Evolutionary conservation across 1,284 basidiomycete species (phyloP).

Genomic region (Trametes sp.): DNA sequence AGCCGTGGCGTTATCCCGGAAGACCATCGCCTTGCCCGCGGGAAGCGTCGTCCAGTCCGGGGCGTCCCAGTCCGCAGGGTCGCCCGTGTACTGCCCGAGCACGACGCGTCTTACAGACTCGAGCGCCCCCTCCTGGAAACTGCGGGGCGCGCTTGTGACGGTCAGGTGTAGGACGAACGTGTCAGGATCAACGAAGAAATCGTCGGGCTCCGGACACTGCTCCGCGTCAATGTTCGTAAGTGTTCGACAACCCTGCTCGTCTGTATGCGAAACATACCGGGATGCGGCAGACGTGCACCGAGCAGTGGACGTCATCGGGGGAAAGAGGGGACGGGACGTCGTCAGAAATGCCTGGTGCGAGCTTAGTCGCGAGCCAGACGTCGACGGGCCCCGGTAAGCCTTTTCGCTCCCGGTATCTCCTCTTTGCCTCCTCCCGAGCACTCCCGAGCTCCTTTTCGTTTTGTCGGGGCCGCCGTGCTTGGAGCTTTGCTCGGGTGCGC

Average conservation of each 20-base stretch:
- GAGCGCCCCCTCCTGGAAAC: conserved; percentile 1
- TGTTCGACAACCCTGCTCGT: not conserved
- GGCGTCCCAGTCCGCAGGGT: conserved; percentile 26
- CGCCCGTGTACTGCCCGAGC: conserved; percentile 28
- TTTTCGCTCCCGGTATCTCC: conserved; percentile 20
- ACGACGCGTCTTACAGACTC: conserved; percentile 18
- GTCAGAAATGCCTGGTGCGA: conserved; percentile 1
- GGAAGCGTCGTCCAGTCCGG: conserved; percentile 29
- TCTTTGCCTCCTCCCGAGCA: conserved; percentile 2
- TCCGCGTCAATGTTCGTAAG: not conserved
- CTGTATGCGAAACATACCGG: conserved; percentile 17
- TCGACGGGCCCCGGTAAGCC: conserved; percentile 28
- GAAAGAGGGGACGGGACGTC: conserved; percentile 6
- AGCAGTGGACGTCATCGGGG: conserved; percentile 29
- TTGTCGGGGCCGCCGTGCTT: conserved; percentile 3
- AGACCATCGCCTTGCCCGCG: conserved; percentile 21
- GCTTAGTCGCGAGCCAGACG: conserved; percentile 28
- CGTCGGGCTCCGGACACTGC: conserved; percentile 27
- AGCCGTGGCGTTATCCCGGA: conserved; percentile 24
- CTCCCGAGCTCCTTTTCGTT: conserved; percentile 1
- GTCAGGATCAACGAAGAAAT: conserved; percentile 28
- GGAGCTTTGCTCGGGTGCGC: not conserved
- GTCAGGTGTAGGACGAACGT: conserved; percentile 33
- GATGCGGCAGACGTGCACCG: conserved; percentile 25
- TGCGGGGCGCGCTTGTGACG: conserved; percentile 12